Conservation (phyloP, 805 yeast genomes). For the Myxozyma udenii region DNA sequence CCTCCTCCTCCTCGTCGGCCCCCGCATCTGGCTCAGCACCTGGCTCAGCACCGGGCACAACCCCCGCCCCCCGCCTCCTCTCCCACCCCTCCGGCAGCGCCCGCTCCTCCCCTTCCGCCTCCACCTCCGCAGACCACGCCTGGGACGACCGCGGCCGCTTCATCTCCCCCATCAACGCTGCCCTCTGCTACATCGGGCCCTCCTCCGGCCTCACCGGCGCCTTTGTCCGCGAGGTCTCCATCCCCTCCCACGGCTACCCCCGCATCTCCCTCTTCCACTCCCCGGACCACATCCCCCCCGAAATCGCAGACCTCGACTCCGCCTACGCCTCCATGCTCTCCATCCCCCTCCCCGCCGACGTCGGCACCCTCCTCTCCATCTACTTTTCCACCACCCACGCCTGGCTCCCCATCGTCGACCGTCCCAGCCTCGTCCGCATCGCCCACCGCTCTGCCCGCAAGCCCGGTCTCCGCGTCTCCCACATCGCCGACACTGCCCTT, state of each 20-base stretch:
- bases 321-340: constrained; percentile 1
- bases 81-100: not conserved
- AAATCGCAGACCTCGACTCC: not conserved
- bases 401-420: constrained; percentile 18
- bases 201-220: constrained; percentile 7
- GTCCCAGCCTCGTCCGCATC: constrained; percentile 8
- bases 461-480: not conserved
- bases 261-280: not conserved
- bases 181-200: constrained; percentile 9
- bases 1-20: not conserved
- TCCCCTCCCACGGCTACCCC: not conserved
- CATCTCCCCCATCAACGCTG: not conserved
- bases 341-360: constrained; percentile 7
- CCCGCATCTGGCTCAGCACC: not conserved
- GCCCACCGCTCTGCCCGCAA: constrained; percentile 4
- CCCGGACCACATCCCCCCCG: not conserved
- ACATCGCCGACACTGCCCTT: constrained; percentile 7
- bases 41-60: not conserved
- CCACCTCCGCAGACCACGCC: not conserved
- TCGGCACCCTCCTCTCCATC: constrained; percentile 1
- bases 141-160: constrained; percentile 4
- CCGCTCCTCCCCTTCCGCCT: not conserved
- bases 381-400: constrained; percentile 15
- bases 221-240: constrained; percentile 1
- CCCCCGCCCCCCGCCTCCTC: not conserved